Evolutionary conservation across 352 stramenopile genomes (phyloP).

Genomic region (Phytophthora multivora): DNA sequence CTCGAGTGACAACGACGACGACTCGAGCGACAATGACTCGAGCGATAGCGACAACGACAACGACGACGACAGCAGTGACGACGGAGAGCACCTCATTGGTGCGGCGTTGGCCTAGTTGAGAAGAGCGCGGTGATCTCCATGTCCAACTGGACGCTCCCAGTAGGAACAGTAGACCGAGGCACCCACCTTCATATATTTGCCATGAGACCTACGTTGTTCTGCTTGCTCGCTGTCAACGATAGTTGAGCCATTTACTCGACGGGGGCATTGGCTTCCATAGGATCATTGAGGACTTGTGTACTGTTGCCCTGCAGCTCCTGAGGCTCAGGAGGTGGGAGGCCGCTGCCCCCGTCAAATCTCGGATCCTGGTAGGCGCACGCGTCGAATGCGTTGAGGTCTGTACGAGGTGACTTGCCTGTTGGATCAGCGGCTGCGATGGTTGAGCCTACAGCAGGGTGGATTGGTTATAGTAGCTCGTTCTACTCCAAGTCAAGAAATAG

Average conservation of each 20-base stretch:
- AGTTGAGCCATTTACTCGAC: slow-evolving; percentile 6
- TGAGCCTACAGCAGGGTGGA: background rate
- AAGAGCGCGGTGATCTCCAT: slow-evolving; percentile 10
- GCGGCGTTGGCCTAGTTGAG: slow-evolving; percentile 32
- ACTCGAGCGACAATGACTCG: slow-evolving; percentile 45
- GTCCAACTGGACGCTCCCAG: background rate
- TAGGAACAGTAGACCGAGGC: slow-evolving; percentile 13
- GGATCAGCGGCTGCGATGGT: background rate
- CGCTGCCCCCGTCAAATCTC: slow-evolving; percentile 19
- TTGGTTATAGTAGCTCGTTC: no score
- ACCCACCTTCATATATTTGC: slow-evolving; percentile 23
- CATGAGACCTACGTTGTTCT: slow-evolving; percentile 20
- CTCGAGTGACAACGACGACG: slow-evolving; percentile 49
- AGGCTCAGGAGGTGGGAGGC: slow-evolving; percentile 23
- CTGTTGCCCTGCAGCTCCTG: slow-evolving; percentile 3
- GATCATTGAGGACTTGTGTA: background rate
- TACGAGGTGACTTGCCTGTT: background rate
- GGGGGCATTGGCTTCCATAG: background rate
- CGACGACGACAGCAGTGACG: slow-evolving; percentile 41
- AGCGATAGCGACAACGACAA: slow-evolving; percentile 40
- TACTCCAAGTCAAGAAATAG: background rate
- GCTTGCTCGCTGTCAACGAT: background rate
- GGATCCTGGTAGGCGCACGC: slow-evolving; percentile 24
- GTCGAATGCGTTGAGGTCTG: slow-evolving; percentile 35
- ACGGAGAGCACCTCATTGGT: slow-evolving; percentile 42